Evolutionary conservation across 2,329 filamentous ascomycete species (phyloP), one percentile per base, ranked within the genome.

Genomic region (Coniochaeta ligniaria): DNA sequence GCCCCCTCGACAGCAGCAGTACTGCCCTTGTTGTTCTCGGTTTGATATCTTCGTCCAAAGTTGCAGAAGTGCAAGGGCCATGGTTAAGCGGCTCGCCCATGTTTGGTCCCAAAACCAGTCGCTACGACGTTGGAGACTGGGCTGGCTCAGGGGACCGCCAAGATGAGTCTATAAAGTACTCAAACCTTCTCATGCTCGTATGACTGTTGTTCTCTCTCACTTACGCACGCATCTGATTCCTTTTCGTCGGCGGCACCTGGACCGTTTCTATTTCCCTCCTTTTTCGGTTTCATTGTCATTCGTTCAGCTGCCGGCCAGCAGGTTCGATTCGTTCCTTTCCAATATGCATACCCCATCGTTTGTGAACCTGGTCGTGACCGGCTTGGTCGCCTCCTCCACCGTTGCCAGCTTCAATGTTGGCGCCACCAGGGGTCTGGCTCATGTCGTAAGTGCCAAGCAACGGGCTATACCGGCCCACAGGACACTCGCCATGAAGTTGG

Each of bases 271-370:
- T 54, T 52, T 62, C 57, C n/a, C 58, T 57, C 60, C 57, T 59
- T 61, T 52, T 63, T 60, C 61, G 60, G 57, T 57, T 65, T 60
- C 59, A 57, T 63, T 66, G 60, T 63, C 59, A 59, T 67, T 68
- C 63, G 9, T 52, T 63, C 65, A 63, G 69, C 70, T 73, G 67
- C 71, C 65, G 69, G 70, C 60, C 67, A 71, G 67, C 67, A 63
- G 57, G 64, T 63, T 61, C 36, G 54, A 57, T 57, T 57, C 33
- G 35, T 35, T 57, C 31, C 28, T 57, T 63, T 55, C 65, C 66
- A 71, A 64, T 5, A 72, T 71, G 71, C 67, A 72, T 65, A 64
- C 69, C 61, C 67, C 66, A 63, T 69, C 71, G 14, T 56, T 73
- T 58, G 63, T 67, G 47, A 68, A 71, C 63, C 62, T 72, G 57